Base-by-base conservation (phyloP, 2,329 filamentous ascomycete species). In the Trichoderma simmonsii region DNA sequence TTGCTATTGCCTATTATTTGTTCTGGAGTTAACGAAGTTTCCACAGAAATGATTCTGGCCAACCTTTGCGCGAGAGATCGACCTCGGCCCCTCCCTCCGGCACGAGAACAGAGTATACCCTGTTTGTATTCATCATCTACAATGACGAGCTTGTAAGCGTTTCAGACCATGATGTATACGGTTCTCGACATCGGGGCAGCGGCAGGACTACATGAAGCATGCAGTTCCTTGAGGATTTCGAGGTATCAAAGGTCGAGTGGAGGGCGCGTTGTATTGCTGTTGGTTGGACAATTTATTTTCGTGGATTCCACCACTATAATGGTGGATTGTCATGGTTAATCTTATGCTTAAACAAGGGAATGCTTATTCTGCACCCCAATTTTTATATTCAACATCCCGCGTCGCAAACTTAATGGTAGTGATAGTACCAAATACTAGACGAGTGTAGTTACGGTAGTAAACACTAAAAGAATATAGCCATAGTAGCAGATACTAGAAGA, bases 1-100 rank as follows among this genome's bases (percentile, higher is more conserved):
- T 6, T 26, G 12, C 6, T 1, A 2, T 1, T 4, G 2, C 18
- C 12, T 21, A 6, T 1, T 0, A 14, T 3, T 15, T 2, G 21
- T 15, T n/a, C 21, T 11, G 5, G 8, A 43, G 1, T n/a, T 60
- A 6, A 60, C 56, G 3, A 21, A 4, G 0, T 14, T 15, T 24
- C 12, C 51, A 4, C 21, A 70, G 39, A 15, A 36, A 48, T 8
- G 26, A 21, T 12, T 6, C 24, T 21, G 39, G 3, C 14, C 28
- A n/a, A 2, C 30, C 66, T 7, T 36, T 43, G n/a, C 28, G 8
- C 56, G 66, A 70, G n/a, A 62, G 28, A 12, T 30, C 66, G 11
- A 30, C 26, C 12, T 62, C 66, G 4, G 57, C 57, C 6, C 66
- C 66, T 32, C 66, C 66, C 4, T 36, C 66, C 0, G 39, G 26